Conservation (phyloP, 352 stramenopile genomes). For the Phytophthora pistaciae region DNA sequence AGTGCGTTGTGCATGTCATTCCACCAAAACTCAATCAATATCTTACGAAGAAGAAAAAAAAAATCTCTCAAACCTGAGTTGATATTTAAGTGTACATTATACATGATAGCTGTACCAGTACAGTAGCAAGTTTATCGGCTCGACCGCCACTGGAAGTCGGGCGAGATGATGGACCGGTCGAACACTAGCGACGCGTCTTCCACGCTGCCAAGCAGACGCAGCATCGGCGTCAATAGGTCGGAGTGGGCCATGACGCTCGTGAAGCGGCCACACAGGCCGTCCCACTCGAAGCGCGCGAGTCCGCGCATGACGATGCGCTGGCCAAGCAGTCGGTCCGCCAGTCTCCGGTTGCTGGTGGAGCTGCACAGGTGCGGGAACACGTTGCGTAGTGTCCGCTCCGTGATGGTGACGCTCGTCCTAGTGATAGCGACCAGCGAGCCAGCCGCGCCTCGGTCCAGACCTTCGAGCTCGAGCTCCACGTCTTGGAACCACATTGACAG, state of each 20-base stretch:
- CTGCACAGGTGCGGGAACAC: conserved; percentile 25
- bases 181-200: conserved; percentile 27
- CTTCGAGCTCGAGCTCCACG: conserved; percentile 16
- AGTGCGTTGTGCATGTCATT: too few relatives aligned
- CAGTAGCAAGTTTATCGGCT: neutral
- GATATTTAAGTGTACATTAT: neutral
- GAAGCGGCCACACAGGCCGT: conserved; percentile 1
- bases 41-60: neutral
- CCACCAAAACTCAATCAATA: neutral
- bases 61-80: neutral
- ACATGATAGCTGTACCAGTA: too few relatives aligned
- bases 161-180: conserved; percentile 20
- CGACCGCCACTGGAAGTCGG: conserved; percentile 24
- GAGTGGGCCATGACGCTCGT: conserved; percentile 15
- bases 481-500: conserved; percentile 27
- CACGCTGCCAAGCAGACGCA: conserved; percentile 19
- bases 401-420: conserved; percentile 24
- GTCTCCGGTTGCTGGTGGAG: neutral
- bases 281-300: conserved; percentile 26
- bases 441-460: conserved; percentile 3
- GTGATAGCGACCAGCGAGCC: conserved; percentile 13
- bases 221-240: conserved; percentile 28
- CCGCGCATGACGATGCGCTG: conserved; percentile 27
- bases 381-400: conserved; percentile 23
- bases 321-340: conserved; percentile 16